Conservation (phyloP, 208 protist genomes). For the Giardia muris region DNA sequence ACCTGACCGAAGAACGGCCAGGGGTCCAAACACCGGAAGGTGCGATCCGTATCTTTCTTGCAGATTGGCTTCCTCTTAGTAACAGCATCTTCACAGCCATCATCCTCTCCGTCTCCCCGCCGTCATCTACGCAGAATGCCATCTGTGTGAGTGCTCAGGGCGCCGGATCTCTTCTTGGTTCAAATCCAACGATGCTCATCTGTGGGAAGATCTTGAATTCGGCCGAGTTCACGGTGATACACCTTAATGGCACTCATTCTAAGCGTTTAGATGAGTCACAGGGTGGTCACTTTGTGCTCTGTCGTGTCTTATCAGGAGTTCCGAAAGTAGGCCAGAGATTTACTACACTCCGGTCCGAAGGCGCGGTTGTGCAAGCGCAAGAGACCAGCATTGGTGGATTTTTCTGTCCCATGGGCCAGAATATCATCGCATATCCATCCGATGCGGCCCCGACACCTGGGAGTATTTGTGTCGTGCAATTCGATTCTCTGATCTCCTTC, state of each 20-base stretch:
- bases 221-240: no score
- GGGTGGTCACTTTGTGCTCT: neutral
- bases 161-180: neutral
- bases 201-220: neutral
- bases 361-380: neutral
- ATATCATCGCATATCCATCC: neutral
- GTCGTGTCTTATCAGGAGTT: neutral
- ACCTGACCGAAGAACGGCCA: neutral
- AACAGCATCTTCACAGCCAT: neutral
- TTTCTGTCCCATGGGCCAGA: neutral
- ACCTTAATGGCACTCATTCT: neutral
- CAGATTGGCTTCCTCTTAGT: neutral
- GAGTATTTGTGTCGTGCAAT: neutral
- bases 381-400: neutral
- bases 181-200: neutral
- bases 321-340: neutral
- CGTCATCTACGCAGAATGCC: neutral
- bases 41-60: neutral
- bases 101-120: neutral
- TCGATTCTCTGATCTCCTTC: neutral
- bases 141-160: neutral
- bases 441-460: neutral
- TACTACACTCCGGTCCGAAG: neutral
- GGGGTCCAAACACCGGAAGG: neutral
- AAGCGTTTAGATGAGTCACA: neutral